These are phyloP conservation scores for Aureobasidium leucospermi DNA, from an alignment of 2,329 filamentous ascomycete genomes.

Conservation along the genomic window DNA sequence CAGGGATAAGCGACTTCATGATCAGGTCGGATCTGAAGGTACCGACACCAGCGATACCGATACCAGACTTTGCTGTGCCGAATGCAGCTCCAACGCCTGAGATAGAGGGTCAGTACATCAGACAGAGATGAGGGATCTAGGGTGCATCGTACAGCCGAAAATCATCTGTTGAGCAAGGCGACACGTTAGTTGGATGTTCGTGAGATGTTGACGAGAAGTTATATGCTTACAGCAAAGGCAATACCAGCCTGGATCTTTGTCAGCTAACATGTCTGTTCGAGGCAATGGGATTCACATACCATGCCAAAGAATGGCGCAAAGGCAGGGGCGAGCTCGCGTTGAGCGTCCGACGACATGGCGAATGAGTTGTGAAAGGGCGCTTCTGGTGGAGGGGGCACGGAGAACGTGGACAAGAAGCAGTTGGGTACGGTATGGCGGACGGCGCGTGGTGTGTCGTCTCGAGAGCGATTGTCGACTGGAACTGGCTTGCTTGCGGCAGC, in stretches of 20 bases:
- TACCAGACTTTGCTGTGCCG: slow-evolving; percentile 81
- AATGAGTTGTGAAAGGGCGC: no score
- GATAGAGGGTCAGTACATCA: slow-evolving; percentile 22
- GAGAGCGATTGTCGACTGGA: background rate
- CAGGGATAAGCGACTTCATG: slow-evolving; percentile 87
- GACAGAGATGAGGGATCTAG: slow-evolving; percentile 13
- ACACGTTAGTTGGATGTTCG: background rate
- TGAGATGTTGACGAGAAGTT: background rate
- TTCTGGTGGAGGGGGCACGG: background rate
- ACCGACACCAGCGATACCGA: slow-evolving; percentile 78
- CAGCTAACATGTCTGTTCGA: slow-evolving; percentile 25
- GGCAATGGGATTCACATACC: slow-evolving; percentile 47
- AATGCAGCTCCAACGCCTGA: slow-evolving; percentile 69
- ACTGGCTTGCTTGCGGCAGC: background rate
- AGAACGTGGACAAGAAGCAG: background rate
- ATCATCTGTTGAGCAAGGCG: slow-evolving; percentile 50
- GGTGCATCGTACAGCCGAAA: slow-evolving; percentile 62
- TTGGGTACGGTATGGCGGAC: slow-evolving; percentile 3
- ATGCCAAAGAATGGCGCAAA: slow-evolving; percentile 86
- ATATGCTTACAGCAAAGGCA: slow-evolving; percentile 53
- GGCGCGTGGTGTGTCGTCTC: background rate
- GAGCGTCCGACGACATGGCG: slow-evolving; percentile 35
- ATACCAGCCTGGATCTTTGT: slow-evolving; percentile 58
- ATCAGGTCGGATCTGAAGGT: slow-evolving; percentile 80
- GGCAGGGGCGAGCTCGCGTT: slow-evolving; percentile 57